These are phyloP conservation scores for Opeltia flavorubescens DNA, from an alignment of 495 filamentous ascomycete genomes.

Conservation along the genomic window DNA sequence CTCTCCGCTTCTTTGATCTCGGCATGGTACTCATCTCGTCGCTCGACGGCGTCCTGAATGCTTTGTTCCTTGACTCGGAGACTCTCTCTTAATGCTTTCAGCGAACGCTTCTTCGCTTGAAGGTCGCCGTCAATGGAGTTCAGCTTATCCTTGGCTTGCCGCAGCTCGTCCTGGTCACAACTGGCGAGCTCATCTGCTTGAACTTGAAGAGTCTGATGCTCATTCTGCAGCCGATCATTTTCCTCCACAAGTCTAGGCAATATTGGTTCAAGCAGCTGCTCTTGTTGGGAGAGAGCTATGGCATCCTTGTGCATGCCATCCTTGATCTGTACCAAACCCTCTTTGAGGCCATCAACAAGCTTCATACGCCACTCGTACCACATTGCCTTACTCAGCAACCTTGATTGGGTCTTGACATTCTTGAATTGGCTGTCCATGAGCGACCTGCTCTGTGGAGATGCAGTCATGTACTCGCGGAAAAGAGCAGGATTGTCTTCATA, in stretches of 20 bases:
- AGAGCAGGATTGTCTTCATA: slow-evolving; percentile 77
- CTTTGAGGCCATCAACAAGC: slow-evolving; percentile 67
- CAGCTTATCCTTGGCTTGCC: slow-evolving; percentile 49
- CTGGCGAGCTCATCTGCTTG: slow-evolving; percentile 62
- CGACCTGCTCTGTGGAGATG: slow-evolving; percentile 65
- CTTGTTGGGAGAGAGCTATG: slow-evolving; percentile 47
- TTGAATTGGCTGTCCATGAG: slow-evolving; percentile 96
- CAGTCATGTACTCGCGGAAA: slow-evolving; percentile 80
- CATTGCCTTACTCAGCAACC: slow-evolving; percentile 77
- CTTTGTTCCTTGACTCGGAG: slow-evolving; percentile 46
- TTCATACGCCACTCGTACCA: slow-evolving; percentile 99
- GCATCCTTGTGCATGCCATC: slow-evolving; percentile 69
- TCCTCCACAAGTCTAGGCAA: slow-evolving; percentile 49
- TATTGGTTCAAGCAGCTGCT: slow-evolving; percentile 45
- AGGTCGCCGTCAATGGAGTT: slow-evolving; percentile 50
- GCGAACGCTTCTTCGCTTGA: slow-evolving; percentile 45
- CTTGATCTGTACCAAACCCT: slow-evolving; percentile 57
- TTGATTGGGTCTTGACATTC: slow-evolving; percentile 84
- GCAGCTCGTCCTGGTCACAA: slow-evolving; percentile 65
- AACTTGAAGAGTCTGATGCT: slow-evolving; percentile 51
- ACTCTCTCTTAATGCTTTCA: slow-evolving; percentile 49
- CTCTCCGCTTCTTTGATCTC: slow-evolving; percentile 78
- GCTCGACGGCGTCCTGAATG: slow-evolving; percentile 43
- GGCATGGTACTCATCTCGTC: slow-evolving; percentile 50
- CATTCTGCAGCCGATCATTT: slow-evolving; percentile 41